phyloP scores from a whole-genome alignment of 176 grass and related monocot genomes.

The Oryza meyeriana region DNA sequence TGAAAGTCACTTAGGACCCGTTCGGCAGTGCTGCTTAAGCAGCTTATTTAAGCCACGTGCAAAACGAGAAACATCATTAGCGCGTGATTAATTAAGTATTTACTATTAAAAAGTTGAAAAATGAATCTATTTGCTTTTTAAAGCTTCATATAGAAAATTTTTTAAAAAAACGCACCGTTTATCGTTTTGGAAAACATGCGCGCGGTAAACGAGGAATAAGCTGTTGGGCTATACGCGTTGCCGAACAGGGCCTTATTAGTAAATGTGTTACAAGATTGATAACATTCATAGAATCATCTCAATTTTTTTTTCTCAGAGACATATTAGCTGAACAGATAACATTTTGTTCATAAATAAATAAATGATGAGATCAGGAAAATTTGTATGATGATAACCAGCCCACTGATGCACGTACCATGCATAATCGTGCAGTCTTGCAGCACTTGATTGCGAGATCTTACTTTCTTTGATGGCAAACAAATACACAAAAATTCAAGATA shows the following conservation, averaged over 20 bases:
- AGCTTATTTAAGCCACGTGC: too few relatives aligned
- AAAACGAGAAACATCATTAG: too few relatives aligned
- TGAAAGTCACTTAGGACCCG: neutral
- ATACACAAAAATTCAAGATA: constrained; percentile 39
- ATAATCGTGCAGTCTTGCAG: constrained; percentile 7
- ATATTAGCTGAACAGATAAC: neutral
- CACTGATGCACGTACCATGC: constrained; percentile 28
- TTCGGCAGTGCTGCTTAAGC: too few relatives aligned
- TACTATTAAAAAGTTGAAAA: too few relatives aligned
- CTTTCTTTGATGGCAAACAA: constrained; percentile 49
- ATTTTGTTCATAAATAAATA: neutral
- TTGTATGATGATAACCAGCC: neutral
- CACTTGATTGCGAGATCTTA: constrained; percentile 39
- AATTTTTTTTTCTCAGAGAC: neutral
- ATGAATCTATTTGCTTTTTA: too few relatives aligned
- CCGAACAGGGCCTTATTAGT: too few relatives aligned
- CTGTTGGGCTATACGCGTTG: too few relatives aligned
- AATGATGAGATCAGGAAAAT: neutral
- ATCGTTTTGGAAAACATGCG: too few relatives aligned
- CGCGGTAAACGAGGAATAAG: too few relatives aligned
- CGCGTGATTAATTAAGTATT: too few relatives aligned
- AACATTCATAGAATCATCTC: neutral
- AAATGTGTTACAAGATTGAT: neutral
- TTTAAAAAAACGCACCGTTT: too few relatives aligned
- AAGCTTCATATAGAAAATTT: too few relatives aligned